Conservation (phyloP, 306 rosid genomes). For the Cicer cuneatum region DNA sequence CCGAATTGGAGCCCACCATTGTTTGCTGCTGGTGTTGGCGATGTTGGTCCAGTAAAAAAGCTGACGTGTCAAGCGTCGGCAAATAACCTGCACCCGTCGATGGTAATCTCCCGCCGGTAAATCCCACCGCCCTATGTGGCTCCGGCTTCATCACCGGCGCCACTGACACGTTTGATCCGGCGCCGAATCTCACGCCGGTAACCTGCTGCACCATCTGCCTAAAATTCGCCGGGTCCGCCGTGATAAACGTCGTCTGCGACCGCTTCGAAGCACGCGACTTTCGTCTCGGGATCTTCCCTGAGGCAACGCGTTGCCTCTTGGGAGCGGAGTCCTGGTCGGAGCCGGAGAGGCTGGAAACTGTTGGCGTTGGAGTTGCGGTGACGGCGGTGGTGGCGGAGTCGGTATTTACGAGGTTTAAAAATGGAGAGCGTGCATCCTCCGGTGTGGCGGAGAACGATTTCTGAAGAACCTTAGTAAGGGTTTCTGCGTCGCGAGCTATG, state of each 20-base stretch:
- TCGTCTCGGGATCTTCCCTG: slow-evolving; percentile 65
- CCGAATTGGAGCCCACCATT: slow-evolving; percentile 37
- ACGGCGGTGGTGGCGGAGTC: slow-evolving; percentile 48
- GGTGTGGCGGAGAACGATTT: slow-evolving; percentile 51
- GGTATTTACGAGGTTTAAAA: slow-evolving; percentile 13
- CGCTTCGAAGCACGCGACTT: slow-evolving; percentile 86
- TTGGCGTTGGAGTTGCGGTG: slow-evolving; percentile 52
- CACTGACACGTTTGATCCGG: slow-evolving; percentile 38
- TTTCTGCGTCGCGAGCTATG: slow-evolving; percentile 60
- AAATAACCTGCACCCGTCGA: slow-evolving; percentile 43
- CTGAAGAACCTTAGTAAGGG: slow-evolving; percentile 68
- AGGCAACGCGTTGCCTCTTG: slow-evolving; percentile 39
- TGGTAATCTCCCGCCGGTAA: slow-evolving; percentile 35
- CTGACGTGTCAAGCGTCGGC: slow-evolving; percentile 95
- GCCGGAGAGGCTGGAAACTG: slow-evolving; percentile 67
- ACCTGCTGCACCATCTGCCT: slow-evolving; percentile 96
- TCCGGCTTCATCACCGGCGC: slow-evolving; percentile 77
- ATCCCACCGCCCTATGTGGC: slow-evolving; percentile 57
- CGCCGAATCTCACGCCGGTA: slow-evolving; percentile 68
- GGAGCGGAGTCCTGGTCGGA: slow-evolving; percentile 64
- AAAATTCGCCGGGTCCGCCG: slow-evolving; percentile 91
- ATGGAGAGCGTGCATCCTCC: slow-evolving; percentile 39
- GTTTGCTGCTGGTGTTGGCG: slow-evolving; percentile 49
- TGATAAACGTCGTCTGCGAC: slow-evolving; percentile 81
- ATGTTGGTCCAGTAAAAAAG: slow-evolving; percentile 64